Evolutionary conservation across 805 yeast species (phyloP).

Genomic region (Pichia kluyveri): DNA sequence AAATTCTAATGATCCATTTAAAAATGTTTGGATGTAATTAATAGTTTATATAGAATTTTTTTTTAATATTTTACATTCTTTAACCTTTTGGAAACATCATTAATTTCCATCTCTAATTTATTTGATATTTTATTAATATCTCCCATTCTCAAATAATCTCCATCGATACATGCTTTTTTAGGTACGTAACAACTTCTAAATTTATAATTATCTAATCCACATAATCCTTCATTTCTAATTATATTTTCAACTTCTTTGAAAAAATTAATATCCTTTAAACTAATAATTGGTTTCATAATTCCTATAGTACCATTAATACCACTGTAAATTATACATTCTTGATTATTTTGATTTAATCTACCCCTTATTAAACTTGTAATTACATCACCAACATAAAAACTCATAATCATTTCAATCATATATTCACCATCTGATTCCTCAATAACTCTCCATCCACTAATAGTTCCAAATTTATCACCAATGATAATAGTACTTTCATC

Average conservation of each 20-base stretch:
- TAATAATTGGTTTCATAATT: constrained; percentile 54
- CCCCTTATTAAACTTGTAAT: constrained; percentile 53
- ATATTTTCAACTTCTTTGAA: constrained; percentile 45
- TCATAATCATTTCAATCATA: constrained; percentile 36
- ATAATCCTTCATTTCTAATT: constrained; percentile 32
- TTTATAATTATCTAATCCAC: constrained; percentile 42
- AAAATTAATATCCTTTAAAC: constrained; percentile 52
- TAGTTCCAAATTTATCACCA: constrained; percentile 83
- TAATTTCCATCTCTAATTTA: constrained; percentile 35
- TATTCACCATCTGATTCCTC: too few relatives aligned
- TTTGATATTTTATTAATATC: too few relatives aligned
- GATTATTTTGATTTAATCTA: constrained; percentile 50
- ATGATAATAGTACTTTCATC: constrained; percentile 73
- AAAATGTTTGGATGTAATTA: constrained; percentile 24
- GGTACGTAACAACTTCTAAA: constrained; percentile 83
- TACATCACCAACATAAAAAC: constrained; percentile 63
- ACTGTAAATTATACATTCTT: constrained; percentile 56
- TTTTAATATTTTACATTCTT: constrained; percentile 45
- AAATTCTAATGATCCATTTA: constrained; percentile 22
- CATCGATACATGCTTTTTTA: constrained; percentile 68
- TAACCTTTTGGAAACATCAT: constrained; percentile 27
- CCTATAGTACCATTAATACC: constrained; percentile 85
- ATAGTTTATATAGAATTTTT: constrained; percentile 22
- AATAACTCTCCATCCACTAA: constrained; percentile 33
- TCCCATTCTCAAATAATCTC: constrained; percentile 47